Evolutionary conservation across 768 basidiomycete species (phyloP), one percentile per base, ranked within the genome.

Genomic region (Mycena rosella): DNA sequence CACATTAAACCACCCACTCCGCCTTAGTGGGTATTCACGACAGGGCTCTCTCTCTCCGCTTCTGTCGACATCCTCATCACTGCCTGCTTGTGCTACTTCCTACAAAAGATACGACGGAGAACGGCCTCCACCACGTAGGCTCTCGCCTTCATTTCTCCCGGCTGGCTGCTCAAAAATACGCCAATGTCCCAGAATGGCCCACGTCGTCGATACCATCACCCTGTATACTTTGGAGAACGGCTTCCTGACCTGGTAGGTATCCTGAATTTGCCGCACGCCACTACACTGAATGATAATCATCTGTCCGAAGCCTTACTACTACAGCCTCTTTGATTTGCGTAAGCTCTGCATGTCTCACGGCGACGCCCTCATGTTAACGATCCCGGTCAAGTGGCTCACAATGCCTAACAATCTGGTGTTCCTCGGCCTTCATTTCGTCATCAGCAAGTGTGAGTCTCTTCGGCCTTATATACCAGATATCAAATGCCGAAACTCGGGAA

Each of bases 191-290:
- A 81, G 80, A 45, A 60, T 81, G 71, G 80, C 80, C 52, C 75
- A 77, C 1, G 60, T 81, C 30, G 78, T 81, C 27, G 59, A 76
- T 38, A 66, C 75, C 0, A 72, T 81, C 40, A 78, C 79, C 6
- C 60, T 81, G 8, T 81, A 81, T 54, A 81, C 80, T 4, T 75
- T 81, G 30, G 80, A 81, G 69, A 81, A 78, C 26, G 80, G 80
- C 58, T 63, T 78, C 30, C 66, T 81, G 30, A 81, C 80, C 13
- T 77, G 69, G 69, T 70, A 32, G 53, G 69, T 42, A n/a, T n/a
- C n/a, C n/a, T n/a, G n/a, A n/a, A n/a, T n/a, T n/a, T 20, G 15
- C 5, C 30, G n/a, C 20, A 5, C 17, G 7, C 18, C 27, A 4
- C 11, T 30, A 5, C 7, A 20, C 5, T 20, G 10, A 34, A 22